A percentile compares a stretch with the other conserved stretches of the same genome.
These are phyloP conservation scores for Parietaria judaica DNA, from an alignment of 306 rosid species.

Conservation along the genomic window DNA sequence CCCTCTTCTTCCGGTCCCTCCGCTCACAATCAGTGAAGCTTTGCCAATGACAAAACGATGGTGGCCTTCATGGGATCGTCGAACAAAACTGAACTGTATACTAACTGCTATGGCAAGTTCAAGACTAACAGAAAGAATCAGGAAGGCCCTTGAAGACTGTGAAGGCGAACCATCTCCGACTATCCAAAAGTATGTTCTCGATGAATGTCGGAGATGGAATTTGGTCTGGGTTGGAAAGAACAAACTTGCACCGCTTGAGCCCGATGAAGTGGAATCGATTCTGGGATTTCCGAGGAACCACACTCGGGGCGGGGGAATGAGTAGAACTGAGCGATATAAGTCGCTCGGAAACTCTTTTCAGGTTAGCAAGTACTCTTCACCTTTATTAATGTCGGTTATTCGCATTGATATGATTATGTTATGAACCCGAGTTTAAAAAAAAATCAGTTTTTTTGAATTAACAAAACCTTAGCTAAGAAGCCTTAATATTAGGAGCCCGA, in stretches of 20 bases:
- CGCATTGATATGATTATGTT: background rate
- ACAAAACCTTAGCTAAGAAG: too few relatives aligned
- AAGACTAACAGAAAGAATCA: slow-evolving; percentile 56
- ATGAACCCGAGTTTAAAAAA: background rate
- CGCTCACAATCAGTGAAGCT: slow-evolving; percentile 62
- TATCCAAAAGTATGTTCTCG: slow-evolving; percentile 51
- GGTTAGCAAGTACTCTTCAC: slow-evolving; percentile 31
- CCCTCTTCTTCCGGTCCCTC: slow-evolving; percentile 82
- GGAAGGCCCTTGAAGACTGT: slow-evolving; percentile 54
- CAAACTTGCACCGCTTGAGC: slow-evolving; percentile 90
- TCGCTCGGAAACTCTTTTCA: slow-evolving; percentile 97
- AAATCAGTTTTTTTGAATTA: too few relatives aligned
- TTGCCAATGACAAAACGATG: slow-evolving; percentile 74
- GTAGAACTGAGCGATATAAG: slow-evolving; percentile 84
- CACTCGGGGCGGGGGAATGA: slow-evolving; percentile 96
- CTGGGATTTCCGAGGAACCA: slow-evolving; percentile 91
- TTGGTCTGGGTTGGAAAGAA: slow-evolving; percentile 97
- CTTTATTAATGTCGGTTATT: background rate
- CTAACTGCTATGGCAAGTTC: slow-evolving; percentile 76
- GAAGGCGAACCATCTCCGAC: slow-evolving; percentile 48
- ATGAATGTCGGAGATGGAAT: slow-evolving; percentile 90
- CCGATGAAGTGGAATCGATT: slow-evolving; percentile 82
- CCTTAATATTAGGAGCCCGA: too few relatives aligned
- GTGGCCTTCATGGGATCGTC: slow-evolving; percentile 95
- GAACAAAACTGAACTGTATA: slow-evolving; percentile 70